Base-by-base conservation (phyloP, 176 grass and related monocot species). In the Cenchrus purpureus region DNA sequence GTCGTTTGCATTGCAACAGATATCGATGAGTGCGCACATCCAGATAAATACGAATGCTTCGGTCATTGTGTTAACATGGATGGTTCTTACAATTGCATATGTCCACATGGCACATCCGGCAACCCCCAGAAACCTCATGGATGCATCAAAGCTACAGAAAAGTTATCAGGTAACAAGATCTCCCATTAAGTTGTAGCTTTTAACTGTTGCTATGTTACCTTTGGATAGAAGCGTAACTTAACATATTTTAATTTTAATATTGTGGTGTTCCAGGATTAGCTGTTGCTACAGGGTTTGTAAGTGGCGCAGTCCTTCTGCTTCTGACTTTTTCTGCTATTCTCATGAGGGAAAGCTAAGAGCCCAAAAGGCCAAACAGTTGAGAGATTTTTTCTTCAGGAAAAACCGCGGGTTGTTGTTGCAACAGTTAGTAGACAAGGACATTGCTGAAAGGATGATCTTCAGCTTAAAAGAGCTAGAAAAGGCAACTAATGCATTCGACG, bases 351-450 rank as follows among this genome's bases (percentile, higher is more conserved):
- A 65, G 48, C 57, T 90, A 65, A 87, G 67, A 63, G 43, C 12
- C 10, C 34, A 1, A 58, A 83, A 67, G 6, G 68, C 68, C 14
- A 80, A 64, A 25, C 17, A 79, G 51, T 15, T 46, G 44, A 81
- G 61, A 65, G 48, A 81, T 28, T 53, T 62, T 53, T 42, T 65
- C 59, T 87, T 87, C 77, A 51, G 12, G 58, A 62, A 81, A 57
- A 87, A 87, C 58, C 68, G 51, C 57, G 85, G 77, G 48, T 81
- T 74, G 67, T 74, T 87, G 49, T 25, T 87, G 58, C 14, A 81
- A 19, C 31, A 81, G 61, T 20, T 87, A 16, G 85, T 87, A 11
- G 61, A 87, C 60, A 87, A 87, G 14, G 85, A 74, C n/a, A 76
- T 74, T 40, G 69, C 70, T 22, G 81, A 74, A 83, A 83, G 61